These are phyloP conservation scores for Galerina marginata DNA, from an alignment of 768 basidiomycete species.

Conservation along the genomic window DNA sequence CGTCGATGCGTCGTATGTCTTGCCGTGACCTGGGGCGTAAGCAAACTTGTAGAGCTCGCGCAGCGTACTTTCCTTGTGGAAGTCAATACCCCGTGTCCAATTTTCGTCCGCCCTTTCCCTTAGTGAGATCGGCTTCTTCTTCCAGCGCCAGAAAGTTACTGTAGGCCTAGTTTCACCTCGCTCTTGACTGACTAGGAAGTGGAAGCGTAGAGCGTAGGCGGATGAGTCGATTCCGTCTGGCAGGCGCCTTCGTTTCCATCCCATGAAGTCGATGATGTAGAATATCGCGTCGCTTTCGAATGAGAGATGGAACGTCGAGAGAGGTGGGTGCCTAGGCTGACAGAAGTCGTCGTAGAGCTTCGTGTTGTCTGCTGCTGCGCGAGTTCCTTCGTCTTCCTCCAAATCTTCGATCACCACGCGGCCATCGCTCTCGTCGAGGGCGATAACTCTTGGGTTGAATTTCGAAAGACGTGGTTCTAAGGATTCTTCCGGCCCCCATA, in stretches of 20 bases:
- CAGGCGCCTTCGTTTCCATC: neutral
- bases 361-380: neutral
- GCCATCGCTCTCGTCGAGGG: neutral
- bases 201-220: neutral
- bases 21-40: neutral
- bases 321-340: neutral
- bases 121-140: neutral
- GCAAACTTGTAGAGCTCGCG: neutral
- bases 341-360: neutral
- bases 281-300: neutral
- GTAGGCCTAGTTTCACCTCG: neutral
- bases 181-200: neutral
- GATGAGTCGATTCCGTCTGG: neutral
- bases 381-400: neutral
- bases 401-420: neutral
- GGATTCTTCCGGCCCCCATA: neutral
- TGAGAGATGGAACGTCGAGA: too few relatives aligned
- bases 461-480: neutral
- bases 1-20: too few relatives aligned
- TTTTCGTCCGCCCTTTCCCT: neutral
- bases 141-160: neutral
- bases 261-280: neutral
- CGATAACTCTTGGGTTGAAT: neutral
- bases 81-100: neutral
- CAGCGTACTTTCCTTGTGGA: neutral